Percentiles rank a stretch among this genome's conserved stretches.
Conservation (phyloP, 1,284 basidiomycete species). For the Clitocybe nebularis region DNA sequence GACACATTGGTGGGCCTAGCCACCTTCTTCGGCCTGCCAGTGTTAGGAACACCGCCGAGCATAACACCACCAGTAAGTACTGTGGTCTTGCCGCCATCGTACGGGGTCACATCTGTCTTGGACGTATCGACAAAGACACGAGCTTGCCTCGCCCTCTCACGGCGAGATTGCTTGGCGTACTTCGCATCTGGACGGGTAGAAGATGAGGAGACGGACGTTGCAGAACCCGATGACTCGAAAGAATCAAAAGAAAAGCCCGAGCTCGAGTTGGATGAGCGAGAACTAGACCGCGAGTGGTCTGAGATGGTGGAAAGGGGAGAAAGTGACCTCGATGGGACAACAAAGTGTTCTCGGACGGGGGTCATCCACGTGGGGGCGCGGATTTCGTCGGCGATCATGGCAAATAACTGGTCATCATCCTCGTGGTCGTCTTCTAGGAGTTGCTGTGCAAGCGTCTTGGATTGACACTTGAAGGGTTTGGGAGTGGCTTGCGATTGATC, state of each 20-base stretch:
- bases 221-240: slow-evolving; percentile 36
- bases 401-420: slow-evolving; percentile 69
- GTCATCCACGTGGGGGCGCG: slow-evolving; percentile 63
- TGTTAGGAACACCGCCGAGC: slow-evolving; percentile 52
- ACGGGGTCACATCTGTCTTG: slow-evolving; percentile 75
- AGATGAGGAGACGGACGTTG: slow-evolving; percentile 38
- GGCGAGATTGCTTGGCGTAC: slow-evolving; percentile 52
- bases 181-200: slow-evolving; percentile 24
- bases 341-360: slow-evolving; percentile 58
- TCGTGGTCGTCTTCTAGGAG: slow-evolving; percentile 62
- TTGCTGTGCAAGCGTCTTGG: slow-evolving; percentile 68
- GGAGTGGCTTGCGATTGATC: slow-evolving; percentile 11
- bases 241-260: slow-evolving; percentile 61
- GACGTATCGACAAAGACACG: slow-evolving; percentile 67
- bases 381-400: slow-evolving; percentile 68
- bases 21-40: slow-evolving; percentile 23
- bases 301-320: slow-evolving; percentile 58
- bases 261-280: slow-evolving; percentile 66
- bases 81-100: slow-evolving; percentile 81
- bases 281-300: slow-evolving; percentile 70
- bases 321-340: slow-evolving; percentile 44
- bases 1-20: slow-evolving; percentile 22
- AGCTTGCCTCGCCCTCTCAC: slow-evolving; percentile 61
- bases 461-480: no score
- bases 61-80: slow-evolving; percentile 82